Base-by-base conservation (phyloP, 2,329 filamentous ascomycete genomes). In the Paecilomyces niveus region DNA sequence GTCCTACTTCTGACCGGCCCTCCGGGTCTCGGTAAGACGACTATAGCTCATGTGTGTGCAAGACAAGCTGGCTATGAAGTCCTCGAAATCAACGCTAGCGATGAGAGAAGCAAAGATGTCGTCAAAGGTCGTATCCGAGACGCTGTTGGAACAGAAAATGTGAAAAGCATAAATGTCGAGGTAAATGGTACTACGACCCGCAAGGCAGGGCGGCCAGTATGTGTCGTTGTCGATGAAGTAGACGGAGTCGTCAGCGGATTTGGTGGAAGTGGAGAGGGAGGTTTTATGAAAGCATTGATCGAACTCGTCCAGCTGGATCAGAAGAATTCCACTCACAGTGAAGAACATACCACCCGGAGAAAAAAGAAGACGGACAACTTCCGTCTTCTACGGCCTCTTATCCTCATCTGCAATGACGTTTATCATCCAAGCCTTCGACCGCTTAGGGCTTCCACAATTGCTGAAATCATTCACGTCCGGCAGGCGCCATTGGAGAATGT, bases 61-160 rank as follows among this genome's bases (percentile, higher is more conserved):
- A 87, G 83, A 65, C 94, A 99, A 74, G 94, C 94, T 4, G 94
- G 94, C 0, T 99, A 99, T 67, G 94, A 97, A 68, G 89, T 96
- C 1, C 84, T 97, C 70, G 94, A 99, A 72, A 96, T 99, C 75
- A 99, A 99, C 67, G 94, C 95, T 8, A 97, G 93, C 67, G 94
- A 99, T 69, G 95, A 99, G 70, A 84, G 94, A 67, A 96, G 91
- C 69, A 83, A 84, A 31, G 87, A 93, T 68, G 91, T 99, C 1
- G 94, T 99, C 35, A 94, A 90, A 70, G 91, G 90, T 6, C 84
- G 92, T 15, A 97, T 99, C 64, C 84, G 90, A 65, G 96, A 96
- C 58, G 93, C 90, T 72, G 82, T 99, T 33, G 92, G 90, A 0
- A 99, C 94, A 0, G 93, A 99, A 72, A 97, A 90, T 60, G 93